phyloP scores from a whole-genome alignment of 495 filamentous ascomycete genomes.

The Neurospora intermedia region DNA sequence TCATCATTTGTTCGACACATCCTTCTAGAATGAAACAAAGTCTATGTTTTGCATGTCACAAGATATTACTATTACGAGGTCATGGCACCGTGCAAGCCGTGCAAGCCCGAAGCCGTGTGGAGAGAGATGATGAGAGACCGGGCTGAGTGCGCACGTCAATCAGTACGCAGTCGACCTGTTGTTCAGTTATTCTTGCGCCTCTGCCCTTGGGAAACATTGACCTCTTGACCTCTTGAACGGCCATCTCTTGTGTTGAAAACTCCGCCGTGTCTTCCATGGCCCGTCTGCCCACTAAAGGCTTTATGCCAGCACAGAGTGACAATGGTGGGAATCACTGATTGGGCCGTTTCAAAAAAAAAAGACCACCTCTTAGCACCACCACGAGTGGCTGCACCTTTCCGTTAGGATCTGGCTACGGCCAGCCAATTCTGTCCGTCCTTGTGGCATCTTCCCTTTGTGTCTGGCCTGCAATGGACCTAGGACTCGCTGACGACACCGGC shows the following conservation, averaged over 20 bases:
- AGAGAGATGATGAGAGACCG: background rate
- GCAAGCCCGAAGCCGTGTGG: background rate
- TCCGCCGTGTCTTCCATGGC: background rate
- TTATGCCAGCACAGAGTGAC: background rate
- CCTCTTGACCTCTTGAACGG: background rate
- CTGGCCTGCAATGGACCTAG: background rate
- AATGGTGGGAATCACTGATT: background rate
- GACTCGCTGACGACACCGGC: background rate
- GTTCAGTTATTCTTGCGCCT: background rate
- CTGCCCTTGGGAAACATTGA: background rate
- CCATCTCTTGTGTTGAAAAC: background rate
- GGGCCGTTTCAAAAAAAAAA: background rate
- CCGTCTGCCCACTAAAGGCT: background rate
- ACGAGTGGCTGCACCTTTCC: background rate
- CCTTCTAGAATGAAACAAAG: conserved; percentile 24
- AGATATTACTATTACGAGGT: conserved; percentile 6
- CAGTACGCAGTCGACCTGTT: background rate
- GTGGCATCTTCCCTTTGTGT: background rate
- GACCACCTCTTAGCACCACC: background rate
- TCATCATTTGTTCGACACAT: conserved; percentile 11
- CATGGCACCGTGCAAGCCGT: conserved; percentile 11
- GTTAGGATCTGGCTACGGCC: background rate
- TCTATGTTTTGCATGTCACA: conserved; percentile 13
- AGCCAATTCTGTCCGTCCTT: background rate
- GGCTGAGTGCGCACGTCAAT: background rate